Evolutionary conservation across 805 yeast genomes (phyloP).

Genomic region (Teunomyces panamensis): DNA sequence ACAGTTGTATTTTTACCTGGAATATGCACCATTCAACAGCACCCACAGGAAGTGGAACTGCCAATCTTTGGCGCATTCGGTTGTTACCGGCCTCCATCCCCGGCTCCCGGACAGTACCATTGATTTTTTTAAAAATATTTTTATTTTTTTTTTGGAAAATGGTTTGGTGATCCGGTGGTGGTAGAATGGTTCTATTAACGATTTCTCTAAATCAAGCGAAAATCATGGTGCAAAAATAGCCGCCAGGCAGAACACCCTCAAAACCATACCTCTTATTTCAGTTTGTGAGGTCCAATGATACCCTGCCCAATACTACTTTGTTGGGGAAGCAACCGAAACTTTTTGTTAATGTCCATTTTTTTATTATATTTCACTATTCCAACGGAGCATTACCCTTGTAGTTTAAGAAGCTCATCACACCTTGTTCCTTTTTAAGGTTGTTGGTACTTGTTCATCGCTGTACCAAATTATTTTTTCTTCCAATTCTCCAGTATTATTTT

Average conservation of each 20-base stretch:
- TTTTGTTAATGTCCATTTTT: neutral
- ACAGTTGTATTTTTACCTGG: neutral
- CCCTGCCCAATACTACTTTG: no score
- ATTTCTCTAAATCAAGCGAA: neutral
- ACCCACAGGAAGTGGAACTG: neutral
- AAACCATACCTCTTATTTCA: neutral
- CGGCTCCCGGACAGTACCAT: neutral
- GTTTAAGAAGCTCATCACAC: neutral
- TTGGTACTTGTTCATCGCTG: conserved; percentile 1
- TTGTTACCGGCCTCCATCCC: neutral
- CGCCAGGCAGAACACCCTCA: neutral
- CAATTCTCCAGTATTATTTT: neutral
- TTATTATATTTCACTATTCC: neutral
- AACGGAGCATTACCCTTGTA: neutral
- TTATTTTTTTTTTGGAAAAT: neutral
- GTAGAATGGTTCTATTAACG: neutral
- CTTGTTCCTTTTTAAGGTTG: neutral
- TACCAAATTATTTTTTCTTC: neutral
- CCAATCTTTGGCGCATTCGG: conserved; percentile 1
- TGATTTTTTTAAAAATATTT: neutral
- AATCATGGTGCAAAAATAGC: neutral
- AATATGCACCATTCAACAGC: neutral
- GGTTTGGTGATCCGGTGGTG: neutral
- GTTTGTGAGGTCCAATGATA: neutral
- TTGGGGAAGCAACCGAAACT: no score